phyloP scores from a whole-genome alignment of 75 land plant species.

The Cunninghamia lanceolata region DNA sequence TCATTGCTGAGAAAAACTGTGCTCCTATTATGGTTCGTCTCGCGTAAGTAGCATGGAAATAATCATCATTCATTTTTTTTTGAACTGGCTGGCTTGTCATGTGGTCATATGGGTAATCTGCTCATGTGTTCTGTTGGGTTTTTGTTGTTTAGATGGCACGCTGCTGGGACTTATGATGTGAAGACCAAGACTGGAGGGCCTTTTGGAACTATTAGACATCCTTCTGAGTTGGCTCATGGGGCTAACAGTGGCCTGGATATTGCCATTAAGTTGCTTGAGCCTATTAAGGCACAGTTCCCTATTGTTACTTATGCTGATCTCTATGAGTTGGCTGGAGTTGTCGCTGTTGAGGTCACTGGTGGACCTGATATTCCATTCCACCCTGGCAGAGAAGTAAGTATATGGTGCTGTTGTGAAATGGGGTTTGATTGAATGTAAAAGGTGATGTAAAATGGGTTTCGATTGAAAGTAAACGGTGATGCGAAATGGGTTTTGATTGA shows the following conservation, averaged over 20 bases:
- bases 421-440: not conserved
- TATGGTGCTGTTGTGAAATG: not conserved
- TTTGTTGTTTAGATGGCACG: constrained; percentile 74
- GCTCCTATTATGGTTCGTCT: constrained; percentile 85
- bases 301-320: constrained; percentile 79
- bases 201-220: constrained; percentile 79
- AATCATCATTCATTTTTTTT: not conserved
- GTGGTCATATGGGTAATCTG: not conserved
- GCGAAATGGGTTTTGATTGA: not conserved
- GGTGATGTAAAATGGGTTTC: not conserved
- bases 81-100: not conserved
- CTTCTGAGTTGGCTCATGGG: constrained; percentile 62
- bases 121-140: not conserved
- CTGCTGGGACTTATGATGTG: constrained; percentile 91
- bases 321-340: constrained; percentile 95
- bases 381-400: constrained; percentile 80
- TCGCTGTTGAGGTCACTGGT: constrained; percentile 96
- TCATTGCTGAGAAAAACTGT: constrained; percentile 88
- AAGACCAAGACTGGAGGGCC: constrained; percentile 90
- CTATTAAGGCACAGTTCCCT: constrained; percentile 85
- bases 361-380: constrained; percentile 94
- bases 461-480: not conserved
- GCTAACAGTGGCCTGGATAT: constrained; percentile 93
- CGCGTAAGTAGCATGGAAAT: constrained; percentile 42
- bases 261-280: constrained; percentile 74